phyloP scores from a whole-genome alignment of 2,329 filamentous ascomycete genomes.

The Colletotrichum chlorophyti region DNA sequence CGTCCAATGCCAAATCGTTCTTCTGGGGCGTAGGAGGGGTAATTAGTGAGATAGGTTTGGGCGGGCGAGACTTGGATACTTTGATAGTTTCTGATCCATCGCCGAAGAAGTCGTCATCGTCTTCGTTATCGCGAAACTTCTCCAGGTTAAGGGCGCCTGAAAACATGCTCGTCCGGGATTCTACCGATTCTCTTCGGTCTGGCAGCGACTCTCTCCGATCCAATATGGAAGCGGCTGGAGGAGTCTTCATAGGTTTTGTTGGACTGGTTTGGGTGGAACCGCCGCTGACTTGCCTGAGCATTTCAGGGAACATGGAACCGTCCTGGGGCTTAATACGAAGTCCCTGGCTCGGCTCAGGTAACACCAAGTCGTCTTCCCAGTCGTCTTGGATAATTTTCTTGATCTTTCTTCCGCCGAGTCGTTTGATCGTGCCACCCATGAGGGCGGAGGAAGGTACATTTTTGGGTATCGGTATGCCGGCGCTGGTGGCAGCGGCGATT shows the following conservation, averaged over 20 bases:
- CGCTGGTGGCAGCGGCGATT: slow-evolving; percentile 84
- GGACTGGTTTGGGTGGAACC: slow-evolving; percentile 62
- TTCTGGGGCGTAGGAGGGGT: slow-evolving; percentile 63
- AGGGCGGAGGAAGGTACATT: slow-evolving; percentile 90
- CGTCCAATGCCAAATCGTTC: slow-evolving; percentile 49
- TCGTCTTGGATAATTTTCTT: slow-evolving; percentile 79
- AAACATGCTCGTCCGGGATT: slow-evolving; percentile 42
- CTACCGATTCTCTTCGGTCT: slow-evolving; percentile 37
- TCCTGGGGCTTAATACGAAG: slow-evolving; percentile 72
- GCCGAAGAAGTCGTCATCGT: slow-evolving; percentile 69
- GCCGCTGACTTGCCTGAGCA: slow-evolving; percentile 70
- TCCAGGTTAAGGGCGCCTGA: slow-evolving; percentile 64
- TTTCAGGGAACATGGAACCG: slow-evolving; percentile 69
- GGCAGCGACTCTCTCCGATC: slow-evolving; percentile 37
- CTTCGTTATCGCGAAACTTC: slow-evolving; percentile 66
- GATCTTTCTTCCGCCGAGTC: slow-evolving; percentile 78
- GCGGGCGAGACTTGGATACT: slow-evolving; percentile 63
- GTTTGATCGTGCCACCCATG: slow-evolving; percentile 90
- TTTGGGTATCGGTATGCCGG: slow-evolving; percentile 88
- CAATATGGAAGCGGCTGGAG: slow-evolving; percentile 36
- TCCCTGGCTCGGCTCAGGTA: slow-evolving; percentile 64
- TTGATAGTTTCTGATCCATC: slow-evolving; percentile 73
- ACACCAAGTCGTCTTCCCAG: slow-evolving; percentile 80
- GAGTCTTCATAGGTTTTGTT: slow-evolving; percentile 45
- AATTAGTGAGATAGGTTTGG: slow-evolving; percentile 59